Percentiles rank a stretch among this genome's conserved stretches.
Evolutionary conservation across 371 early-diverging fungal species (phyloP).

Genomic region (Conidiobolus incongruus): DNA sequence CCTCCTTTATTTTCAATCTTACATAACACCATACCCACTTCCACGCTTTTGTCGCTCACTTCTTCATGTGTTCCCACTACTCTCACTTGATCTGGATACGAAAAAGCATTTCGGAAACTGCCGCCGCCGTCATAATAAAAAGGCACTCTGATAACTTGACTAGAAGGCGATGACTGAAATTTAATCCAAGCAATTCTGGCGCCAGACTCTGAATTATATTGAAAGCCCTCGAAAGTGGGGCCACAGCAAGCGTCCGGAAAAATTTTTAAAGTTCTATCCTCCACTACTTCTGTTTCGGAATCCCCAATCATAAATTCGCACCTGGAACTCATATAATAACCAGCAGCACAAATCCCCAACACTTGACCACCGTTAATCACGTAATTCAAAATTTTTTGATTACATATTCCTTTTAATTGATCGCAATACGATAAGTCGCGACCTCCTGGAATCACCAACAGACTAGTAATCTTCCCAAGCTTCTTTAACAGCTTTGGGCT

Average conservation of each 20-base stretch:
- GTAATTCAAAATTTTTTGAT: conserved; percentile 36
- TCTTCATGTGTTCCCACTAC: conserved; percentile 35
- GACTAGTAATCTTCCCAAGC: conserved; percentile 68
- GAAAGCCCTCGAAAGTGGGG: conserved; percentile 48
- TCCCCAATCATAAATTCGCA: conserved; percentile 57
- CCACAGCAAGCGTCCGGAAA: conserved; percentile 50
- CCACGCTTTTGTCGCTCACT: conserved; percentile 7
- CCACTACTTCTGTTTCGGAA: conserved; percentile 34
- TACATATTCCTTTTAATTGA: conserved; percentile 30
- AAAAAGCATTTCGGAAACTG: conserved; percentile 8
- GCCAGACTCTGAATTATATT: conserved; percentile 54
- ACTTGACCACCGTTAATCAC: conserved; percentile 64
- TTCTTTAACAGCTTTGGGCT: conserved; percentile 28
- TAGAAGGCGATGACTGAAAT: background rate
- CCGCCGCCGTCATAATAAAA: conserved; percentile 72
- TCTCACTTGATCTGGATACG: conserved; percentile 5
- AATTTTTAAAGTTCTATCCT: conserved; percentile 44
- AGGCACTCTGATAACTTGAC: background rate
- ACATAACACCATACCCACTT: conserved; percentile 26
- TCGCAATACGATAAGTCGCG: conserved; percentile 59
- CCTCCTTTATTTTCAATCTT: conserved; percentile 25
- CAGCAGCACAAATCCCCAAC: conserved; percentile 86
- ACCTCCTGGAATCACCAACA: conserved; percentile 81
- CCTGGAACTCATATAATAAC: conserved; percentile 44
- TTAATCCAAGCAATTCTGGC: conserved; percentile 10